These are phyloP conservation scores for Chalaropsis ovoidea DNA, from an alignment of 2,329 filamentous ascomycete genomes.

Conservation along the genomic window DNA sequence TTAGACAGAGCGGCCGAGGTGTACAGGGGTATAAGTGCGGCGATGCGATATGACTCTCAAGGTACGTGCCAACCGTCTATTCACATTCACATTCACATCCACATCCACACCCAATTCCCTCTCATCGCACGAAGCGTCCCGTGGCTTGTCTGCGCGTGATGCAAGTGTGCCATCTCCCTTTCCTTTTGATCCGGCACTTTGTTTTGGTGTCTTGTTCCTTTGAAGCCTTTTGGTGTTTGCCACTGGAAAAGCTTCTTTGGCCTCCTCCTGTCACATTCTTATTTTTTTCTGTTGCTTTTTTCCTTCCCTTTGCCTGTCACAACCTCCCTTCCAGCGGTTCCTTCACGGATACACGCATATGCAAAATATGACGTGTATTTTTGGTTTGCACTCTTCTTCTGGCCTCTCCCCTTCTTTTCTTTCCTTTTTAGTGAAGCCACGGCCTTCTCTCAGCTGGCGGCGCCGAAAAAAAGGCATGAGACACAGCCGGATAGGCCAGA, in stretches of 20 bases:
- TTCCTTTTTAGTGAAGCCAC: background rate
- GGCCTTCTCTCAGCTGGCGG: background rate
- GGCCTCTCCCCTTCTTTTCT: background rate
- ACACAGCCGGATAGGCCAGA: background rate
- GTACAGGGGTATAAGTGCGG: conserved; percentile 23
- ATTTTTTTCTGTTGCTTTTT: background rate
- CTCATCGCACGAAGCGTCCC: too few species aligned
- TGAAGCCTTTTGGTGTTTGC: background rate
- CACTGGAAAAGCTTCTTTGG: background rate
- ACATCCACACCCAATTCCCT: too few species aligned
- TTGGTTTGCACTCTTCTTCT: background rate
- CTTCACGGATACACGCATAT: conserved; percentile 1
- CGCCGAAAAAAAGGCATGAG: background rate
- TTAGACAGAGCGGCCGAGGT: conserved; percentile 14
- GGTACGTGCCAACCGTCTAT: conserved; percentile 12
- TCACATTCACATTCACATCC: too few species aligned
- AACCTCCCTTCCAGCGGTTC: background rate
- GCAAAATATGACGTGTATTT: conserved; percentile 9
- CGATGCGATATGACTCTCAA: conserved; percentile 19
- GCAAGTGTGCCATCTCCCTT: conserved; percentile 24
- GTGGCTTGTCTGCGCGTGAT: too few species aligned
- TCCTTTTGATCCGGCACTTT: conserved; percentile 20
- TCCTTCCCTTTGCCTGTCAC: background rate
- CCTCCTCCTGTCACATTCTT: background rate
- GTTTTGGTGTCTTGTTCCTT: background rate